These are phyloP conservation scores for Tillandsia fasciculata DNA, from an alignment of 176 grass and related monocot species.

Conservation along the genomic window DNA sequence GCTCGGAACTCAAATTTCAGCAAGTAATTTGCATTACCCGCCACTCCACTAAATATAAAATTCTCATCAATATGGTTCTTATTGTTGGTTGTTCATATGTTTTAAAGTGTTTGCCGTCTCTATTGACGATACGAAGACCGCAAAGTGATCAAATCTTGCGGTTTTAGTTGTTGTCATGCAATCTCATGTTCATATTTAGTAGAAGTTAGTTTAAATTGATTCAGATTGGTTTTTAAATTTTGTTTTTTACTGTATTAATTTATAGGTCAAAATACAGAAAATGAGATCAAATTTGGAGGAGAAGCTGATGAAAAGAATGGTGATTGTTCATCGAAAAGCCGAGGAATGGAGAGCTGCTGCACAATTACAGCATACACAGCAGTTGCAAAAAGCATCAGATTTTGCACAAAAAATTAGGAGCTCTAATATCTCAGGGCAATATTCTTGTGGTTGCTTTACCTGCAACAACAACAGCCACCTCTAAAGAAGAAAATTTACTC, in stretches of 20 bases:
- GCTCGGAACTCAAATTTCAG: neutral
- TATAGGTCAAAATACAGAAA: constrained; percentile 94
- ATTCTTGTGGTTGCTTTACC: constrained; percentile 72
- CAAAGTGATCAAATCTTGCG: neutral
- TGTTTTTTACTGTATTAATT: neutral
- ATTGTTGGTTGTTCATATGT: neutral
- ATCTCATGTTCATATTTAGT: too few relatives aligned
- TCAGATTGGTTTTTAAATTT: too few relatives aligned
- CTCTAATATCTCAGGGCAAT: constrained; percentile 23
- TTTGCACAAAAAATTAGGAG: constrained; percentile 40
- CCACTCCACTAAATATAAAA: neutral
- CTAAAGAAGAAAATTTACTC: neutral
- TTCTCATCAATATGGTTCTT: neutral
- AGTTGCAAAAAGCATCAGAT: constrained; percentile 46
- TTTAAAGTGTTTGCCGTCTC: neutral
- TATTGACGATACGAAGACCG: neutral
- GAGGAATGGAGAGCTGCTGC: constrained; percentile 63
- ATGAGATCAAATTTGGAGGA: constrained; percentile 93
- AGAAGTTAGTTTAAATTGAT: too few relatives aligned
- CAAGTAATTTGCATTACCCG: neutral
- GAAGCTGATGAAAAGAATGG: constrained; percentile 88
- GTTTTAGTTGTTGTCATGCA: neutral
- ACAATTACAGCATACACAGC: constrained; percentile 69
- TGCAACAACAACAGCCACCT: constrained; percentile 33
- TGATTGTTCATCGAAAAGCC: constrained; percentile 54